Base-by-base conservation (phyloP, 352 stramenopile species). In the Elongisporangium undulatum region DNA sequence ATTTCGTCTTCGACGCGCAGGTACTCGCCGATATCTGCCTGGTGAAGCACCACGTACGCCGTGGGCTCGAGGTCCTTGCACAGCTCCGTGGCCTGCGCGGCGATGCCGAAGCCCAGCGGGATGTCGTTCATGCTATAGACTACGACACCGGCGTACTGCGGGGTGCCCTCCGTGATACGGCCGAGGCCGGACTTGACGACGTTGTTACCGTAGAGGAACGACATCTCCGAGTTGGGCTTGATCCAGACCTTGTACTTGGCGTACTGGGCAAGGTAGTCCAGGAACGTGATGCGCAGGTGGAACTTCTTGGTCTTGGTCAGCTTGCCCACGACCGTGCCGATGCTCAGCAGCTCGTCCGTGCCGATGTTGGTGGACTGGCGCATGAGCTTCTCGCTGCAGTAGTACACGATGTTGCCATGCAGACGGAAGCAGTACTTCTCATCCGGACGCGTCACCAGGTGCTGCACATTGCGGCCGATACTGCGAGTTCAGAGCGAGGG, bases 191-290 rank as follows among this genome's bases (percentile, higher is more conserved):
- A 97, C 82, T 99, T 99, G 61, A 97, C 91, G 13, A 99, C 89
- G 77, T 99, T 96, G 79, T 99, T 99, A 62, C 97, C 97, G 71
- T 99, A 99, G 22, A 99, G 75, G 80, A 99, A 99, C 15, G 87
- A 97, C 97, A 99, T 99, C 85, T 99, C 97, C 62, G 96, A 97
- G 75, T 96, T 98, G 23, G 96, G 94, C 82, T 99, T 99, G 55
- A 99, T 97, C 97, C 97, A 99, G 24, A 99, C 97, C 75, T 99
- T 99, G 90, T 99, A 98, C 84, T 99, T 98, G 59, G 97, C 96
- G 75, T 99, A 99, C 72, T 99, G 94, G 45, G 95, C 87, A 15
- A 99, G 68, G 73, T 99, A 98, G 80, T 99, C 97, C 53, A 99
- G 82, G 63, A 96, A 97, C 39, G 97, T 99, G 73, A 99, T 99